These are phyloP conservation scores for Colletotrichum sp. DNA, from an alignment of 2,329 filamentous ascomycete genomes.

Conservation along the genomic window DNA sequence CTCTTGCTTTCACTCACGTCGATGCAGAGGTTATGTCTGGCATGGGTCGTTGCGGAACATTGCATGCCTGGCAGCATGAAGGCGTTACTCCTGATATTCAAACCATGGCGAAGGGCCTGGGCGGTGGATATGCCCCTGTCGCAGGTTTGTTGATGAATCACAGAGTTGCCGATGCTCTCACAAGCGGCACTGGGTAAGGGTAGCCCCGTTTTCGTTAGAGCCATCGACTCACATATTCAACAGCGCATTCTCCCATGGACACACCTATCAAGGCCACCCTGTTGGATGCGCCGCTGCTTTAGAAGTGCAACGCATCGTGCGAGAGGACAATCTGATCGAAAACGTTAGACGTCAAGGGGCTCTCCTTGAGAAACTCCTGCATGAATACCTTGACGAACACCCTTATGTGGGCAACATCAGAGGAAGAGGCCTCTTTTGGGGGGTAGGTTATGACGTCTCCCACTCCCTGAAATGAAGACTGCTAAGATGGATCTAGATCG, in stretches of 20 bases:
- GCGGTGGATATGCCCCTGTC: conserved; percentile 59
- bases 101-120: conserved; percentile 64
- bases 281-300: conserved; percentile 65
- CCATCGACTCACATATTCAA: background rate
- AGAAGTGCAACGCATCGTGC: conserved; percentile 65
- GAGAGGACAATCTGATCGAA: conserved; percentile 59
- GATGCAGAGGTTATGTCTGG: conserved; percentile 33
- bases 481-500: conserved; percentile 21
- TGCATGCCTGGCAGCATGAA: conserved; percentile 28
- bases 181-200: conserved; percentile 43
- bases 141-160: conserved; percentile 58
- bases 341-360: conserved; percentile 62
- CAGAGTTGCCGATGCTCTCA: conserved; percentile 53
- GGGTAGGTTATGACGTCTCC: conserved; percentile 7
- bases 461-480: too few species aligned
- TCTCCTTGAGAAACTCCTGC: conserved; percentile 19
- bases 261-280: conserved; percentile 68
- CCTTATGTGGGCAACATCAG: conserved; percentile 33
- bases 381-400: conserved; percentile 25
- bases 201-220: conserved; percentile 3
- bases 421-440: conserved; percentile 35
- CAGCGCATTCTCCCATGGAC: conserved; percentile 52
- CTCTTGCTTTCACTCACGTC: background rate
- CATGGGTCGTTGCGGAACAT: conserved; percentile 6
- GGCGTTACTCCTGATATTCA: conserved; percentile 55